Evolutionary conservation across 495 filamentous ascomycete species (phyloP).

Genomic region (Aspergillus ostianus): DNA sequence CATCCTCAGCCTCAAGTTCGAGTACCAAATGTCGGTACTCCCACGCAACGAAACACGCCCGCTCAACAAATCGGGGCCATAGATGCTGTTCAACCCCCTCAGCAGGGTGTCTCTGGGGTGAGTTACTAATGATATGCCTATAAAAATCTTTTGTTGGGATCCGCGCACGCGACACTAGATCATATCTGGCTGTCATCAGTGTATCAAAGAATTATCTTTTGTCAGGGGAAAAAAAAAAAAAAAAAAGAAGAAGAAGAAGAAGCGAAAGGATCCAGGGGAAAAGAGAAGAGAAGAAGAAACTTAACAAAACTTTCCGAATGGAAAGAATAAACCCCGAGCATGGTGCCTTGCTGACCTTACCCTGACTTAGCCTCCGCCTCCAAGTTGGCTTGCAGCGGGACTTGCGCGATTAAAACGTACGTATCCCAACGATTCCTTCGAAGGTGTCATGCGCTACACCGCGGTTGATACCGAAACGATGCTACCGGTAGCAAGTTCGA

Average conservation of each 20-base stretch:
- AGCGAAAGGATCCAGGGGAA: not conserved
- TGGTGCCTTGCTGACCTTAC: slow-evolving; percentile 18
- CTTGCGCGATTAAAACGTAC: slow-evolving; percentile 59
- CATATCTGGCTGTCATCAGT: slow-evolving; percentile 4
- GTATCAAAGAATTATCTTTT: not conserved
- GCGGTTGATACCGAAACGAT: slow-evolving; percentile 68
- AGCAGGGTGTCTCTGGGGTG: slow-evolving; percentile 57
- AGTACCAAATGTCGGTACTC: slow-evolving; percentile 28
- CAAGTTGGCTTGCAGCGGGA: slow-evolving; percentile 71
- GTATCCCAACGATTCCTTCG: slow-evolving; percentile 78
- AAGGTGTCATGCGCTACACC: slow-evolving; percentile 82
- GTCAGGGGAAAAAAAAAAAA: not conserved
- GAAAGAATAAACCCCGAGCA: not conserved
- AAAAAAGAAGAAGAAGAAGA: not conserved
- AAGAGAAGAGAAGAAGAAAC: not conserved
- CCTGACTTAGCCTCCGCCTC: slow-evolving; percentile 64
- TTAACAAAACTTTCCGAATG: not conserved
- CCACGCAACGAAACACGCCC: slow-evolving; percentile 28
- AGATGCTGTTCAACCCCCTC: slow-evolving; percentile 58
- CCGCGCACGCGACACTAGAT: slow-evolving; percentile 7
- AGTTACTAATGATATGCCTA: slow-evolving; percentile 31
- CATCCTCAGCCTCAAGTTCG: slow-evolving; percentile 39
- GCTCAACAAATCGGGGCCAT: slow-evolving; percentile 60
- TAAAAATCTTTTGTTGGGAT: slow-evolving; percentile 7
- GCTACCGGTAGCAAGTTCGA: slow-evolving; percentile 47